Conservation (phyloP, 192 early-diverging fungal genomes). For the Chytriomyces sp. region DNA sequence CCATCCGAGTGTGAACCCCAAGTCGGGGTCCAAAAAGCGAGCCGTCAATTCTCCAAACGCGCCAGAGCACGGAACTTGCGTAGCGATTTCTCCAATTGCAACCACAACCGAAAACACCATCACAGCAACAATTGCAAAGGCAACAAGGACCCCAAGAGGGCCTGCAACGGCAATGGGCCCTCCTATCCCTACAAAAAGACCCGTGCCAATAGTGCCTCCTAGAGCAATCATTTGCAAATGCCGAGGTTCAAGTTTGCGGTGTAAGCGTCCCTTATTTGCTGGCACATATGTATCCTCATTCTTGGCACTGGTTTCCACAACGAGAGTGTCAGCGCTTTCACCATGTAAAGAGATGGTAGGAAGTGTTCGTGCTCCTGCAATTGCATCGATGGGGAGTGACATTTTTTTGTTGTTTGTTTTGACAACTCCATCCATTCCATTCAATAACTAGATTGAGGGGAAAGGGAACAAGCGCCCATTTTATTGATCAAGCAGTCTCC, state of each 20-base stretch:
- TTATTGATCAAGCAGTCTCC: too few relatives aligned
- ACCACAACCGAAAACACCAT: slow-evolving; percentile 49
- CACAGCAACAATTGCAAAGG: slow-evolving; percentile 42
- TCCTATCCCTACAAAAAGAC: slow-evolving; percentile 79
- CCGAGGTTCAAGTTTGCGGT: slow-evolving; percentile 44
- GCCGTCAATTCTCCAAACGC: slow-evolving; percentile 79
- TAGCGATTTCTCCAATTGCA: slow-evolving; percentile 79
- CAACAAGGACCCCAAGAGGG: slow-evolving; percentile 73
- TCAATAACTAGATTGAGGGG: too few relatives aligned
- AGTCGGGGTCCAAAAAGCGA: slow-evolving; percentile 76
- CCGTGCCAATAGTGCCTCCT: slow-evolving; percentile 55
- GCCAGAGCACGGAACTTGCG: slow-evolving; percentile 72
- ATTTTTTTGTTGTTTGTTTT: too few relatives aligned
- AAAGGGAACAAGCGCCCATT: too few relatives aligned
- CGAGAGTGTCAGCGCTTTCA: too few relatives aligned
- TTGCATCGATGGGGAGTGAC: too few relatives aligned
- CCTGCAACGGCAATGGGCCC: slow-evolving; percentile 62
- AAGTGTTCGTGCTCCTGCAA: too few relatives aligned
- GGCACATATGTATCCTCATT: too few relatives aligned
- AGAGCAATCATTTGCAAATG: slow-evolving; percentile 9
- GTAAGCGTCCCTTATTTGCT: too few relatives aligned
- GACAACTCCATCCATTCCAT: too few relatives aligned
- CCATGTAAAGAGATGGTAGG: too few relatives aligned
- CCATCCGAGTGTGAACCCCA: slow-evolving; percentile 51
- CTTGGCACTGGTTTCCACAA: too few relatives aligned